phyloP scores from a whole-genome alignment of 106 monocot genomes.

The Triglochin maritima region DNA sequence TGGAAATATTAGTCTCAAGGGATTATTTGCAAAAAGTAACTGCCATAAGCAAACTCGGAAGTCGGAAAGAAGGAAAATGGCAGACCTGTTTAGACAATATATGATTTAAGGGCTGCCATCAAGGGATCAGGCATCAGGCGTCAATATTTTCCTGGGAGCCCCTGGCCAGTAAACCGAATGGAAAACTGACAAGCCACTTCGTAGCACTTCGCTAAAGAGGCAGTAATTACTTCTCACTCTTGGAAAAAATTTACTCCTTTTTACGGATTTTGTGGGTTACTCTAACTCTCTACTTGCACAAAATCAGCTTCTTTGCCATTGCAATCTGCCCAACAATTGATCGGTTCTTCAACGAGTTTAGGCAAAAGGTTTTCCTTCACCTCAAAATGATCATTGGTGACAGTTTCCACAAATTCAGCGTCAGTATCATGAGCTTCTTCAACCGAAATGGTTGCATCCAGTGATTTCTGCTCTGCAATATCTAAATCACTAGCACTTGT shows the following conservation, averaged over 20 bases:
- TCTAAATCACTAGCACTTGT: slow-evolving; percentile 4
- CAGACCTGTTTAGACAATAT: no score
- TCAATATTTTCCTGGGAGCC: no score
- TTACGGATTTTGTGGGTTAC: background rate
- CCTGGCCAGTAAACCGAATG: no score
- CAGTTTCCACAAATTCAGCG: background rate
- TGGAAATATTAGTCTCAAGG: no score
- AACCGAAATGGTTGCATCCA: background rate
- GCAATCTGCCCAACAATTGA: slow-evolving; percentile 57
- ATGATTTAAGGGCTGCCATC: no score
- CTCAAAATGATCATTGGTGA: slow-evolving; percentile 9
- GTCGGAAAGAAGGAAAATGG: no score
- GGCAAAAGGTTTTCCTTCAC: slow-evolving; percentile 5
- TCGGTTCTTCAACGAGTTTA: slow-evolving; percentile 13
- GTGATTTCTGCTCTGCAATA: slow-evolving; percentile 11
- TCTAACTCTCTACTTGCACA: slow-evolving; percentile 31
- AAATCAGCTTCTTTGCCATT: slow-evolving; percentile 55
- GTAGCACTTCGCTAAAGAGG: background rate
- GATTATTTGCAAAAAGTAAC: no score
- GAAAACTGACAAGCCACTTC: no score
- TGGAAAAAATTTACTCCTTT: background rate
- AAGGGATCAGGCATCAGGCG: no score
- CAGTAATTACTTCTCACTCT: background rate
- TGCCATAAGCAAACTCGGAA: no score
- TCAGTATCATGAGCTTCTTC: slow-evolving; percentile 5